Evolutionary conservation across 106 monocot species (phyloP), one percentile per base, ranked within the genome.

Genomic region (Allium cepa): DNA sequence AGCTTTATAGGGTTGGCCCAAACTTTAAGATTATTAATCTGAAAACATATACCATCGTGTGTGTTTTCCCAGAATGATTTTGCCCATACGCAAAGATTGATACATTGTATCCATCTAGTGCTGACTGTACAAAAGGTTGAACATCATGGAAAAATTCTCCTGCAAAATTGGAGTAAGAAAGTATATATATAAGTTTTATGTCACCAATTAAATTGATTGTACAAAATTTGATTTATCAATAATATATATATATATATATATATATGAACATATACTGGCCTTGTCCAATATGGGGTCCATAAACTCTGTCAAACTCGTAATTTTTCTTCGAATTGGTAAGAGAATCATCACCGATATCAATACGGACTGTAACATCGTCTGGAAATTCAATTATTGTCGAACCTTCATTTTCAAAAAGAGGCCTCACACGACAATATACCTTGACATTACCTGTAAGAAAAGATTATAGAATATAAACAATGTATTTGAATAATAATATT

Each of bases 211-310:
- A 36, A 36, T 36, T 5, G 36, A 36, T 36, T 36, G 36, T 36
- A 36, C 36, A 36, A 36, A 36, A 36, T 36, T 36, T 36, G 36
- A 36, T 36, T 36, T 36, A 36, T 36, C 36, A 2, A 36, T 36
- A 36, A 36, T 36, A 36, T 36, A 36, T 36, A 36, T 1, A 36
- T 36, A 36, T 36, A 36, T 1, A 36, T 36, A 36, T 36, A 36
- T 36, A 36, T 36, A 36, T 36, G 2, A 15, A 8, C 5, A 22
- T 8, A 57, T 17, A 45, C 79, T 80, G 69, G 81, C 97, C 97
- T 83, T 99, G 93, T 63, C 97, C 88, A 72, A 99, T 73, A 85
- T 99, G 97, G 53, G 97, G 90, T 28, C 97, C 97, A 85, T 93
- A 99, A 49, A 99, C 97, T 66, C 87, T 80, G 81, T 99, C 93